A percentile compares a stretch with the other conserved stretches of the same genome.
Evolutionary conservation across 768 basidiomycete genomes (phyloP).

Genomic region (Leccinum barrowsii): DNA sequence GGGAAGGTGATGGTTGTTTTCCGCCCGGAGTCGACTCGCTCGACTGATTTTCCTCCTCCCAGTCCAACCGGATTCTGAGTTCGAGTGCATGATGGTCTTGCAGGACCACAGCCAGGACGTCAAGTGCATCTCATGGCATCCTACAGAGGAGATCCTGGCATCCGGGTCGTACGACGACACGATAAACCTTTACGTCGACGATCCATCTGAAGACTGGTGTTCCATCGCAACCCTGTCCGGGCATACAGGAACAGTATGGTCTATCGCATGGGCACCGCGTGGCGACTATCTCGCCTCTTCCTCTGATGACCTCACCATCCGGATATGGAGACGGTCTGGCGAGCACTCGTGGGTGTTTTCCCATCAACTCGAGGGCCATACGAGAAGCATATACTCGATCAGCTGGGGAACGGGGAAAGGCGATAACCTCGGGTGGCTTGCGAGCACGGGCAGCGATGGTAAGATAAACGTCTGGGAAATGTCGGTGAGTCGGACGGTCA

Average conservation of each 20-base stretch:
- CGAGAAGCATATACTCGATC: slow-evolving; percentile 76
- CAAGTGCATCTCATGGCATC: slow-evolving; percentile 94
- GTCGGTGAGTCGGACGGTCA: slow-evolving; percentile 37
- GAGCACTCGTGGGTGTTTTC: slow-evolving; percentile 64
- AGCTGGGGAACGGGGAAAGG: slow-evolving; percentile 58
- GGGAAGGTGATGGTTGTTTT: slow-evolving; percentile 70
- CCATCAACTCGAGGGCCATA: slow-evolving; percentile 59
- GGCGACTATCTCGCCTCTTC: slow-evolving; percentile 82
- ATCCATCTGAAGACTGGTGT: slow-evolving; percentile 93
- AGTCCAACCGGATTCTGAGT: slow-evolving; percentile 91
- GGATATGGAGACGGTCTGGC: slow-evolving; percentile 74
- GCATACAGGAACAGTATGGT: slow-evolving; percentile 90
- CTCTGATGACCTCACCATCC: slow-evolving; percentile 80
- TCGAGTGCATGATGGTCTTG: slow-evolving; percentile 90
- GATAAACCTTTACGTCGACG: slow-evolving; percentile 89
- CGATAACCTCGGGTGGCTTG: slow-evolving; percentile 70
- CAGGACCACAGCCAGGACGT: slow-evolving; percentile 99
- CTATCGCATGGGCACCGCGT: slow-evolving; percentile 73
- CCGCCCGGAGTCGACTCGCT: neutral
- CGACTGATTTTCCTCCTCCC: neutral
- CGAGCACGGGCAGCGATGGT: slow-evolving; percentile 85
- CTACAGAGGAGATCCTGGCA: slow-evolving; percentile 93
- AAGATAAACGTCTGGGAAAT: slow-evolving; percentile 79
- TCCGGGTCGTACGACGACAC: slow-evolving; percentile 97
- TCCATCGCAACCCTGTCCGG: slow-evolving; percentile 78